Evolutionary conservation across 805 yeast genomes (phyloP).

Genomic region (Groenewaldozyma tartarivorans): DNA sequence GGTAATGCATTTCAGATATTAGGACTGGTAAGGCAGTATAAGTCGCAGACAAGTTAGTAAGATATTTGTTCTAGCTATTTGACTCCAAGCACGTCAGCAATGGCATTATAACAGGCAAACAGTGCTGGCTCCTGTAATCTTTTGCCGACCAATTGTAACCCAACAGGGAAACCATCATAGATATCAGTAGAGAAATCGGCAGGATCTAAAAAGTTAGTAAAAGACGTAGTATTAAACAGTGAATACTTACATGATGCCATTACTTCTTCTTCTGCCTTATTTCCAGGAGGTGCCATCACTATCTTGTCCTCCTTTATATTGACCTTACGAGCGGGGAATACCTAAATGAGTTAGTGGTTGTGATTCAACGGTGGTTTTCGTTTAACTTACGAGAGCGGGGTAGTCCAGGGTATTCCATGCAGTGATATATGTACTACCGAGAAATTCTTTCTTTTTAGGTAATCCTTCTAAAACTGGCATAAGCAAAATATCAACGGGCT

Average conservation of each 20-base stretch:
- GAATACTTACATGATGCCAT: constrained; percentile 8
- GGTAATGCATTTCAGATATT: too few species aligned
- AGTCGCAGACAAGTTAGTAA: too few species aligned
- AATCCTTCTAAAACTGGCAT: constrained; percentile 39
- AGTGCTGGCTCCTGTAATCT: constrained; percentile 49
- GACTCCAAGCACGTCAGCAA: not conserved
- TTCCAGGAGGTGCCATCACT: constrained; percentile 8
- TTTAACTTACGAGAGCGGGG: constrained; percentile 12
- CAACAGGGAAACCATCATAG: constrained; percentile 44
- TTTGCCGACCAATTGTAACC: constrained; percentile 46
- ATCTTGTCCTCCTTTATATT: constrained; percentile 34
- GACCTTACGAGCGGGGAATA: constrained; percentile 19
- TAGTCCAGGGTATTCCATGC: constrained; percentile 16
- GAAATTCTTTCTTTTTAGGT: constrained; percentile 6
- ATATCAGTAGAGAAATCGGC: constrained; percentile 21
- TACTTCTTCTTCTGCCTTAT: constrained; percentile 4
- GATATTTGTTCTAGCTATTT: too few species aligned
- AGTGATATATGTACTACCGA: constrained; percentile 5
- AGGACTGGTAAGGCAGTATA: too few species aligned
- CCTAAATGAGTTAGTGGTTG: not conserved
- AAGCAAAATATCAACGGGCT: constrained; percentile 38
- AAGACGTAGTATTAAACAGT: constrained; percentile 12
- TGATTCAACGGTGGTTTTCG: not conserved
- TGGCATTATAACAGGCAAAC: constrained; percentile 4
- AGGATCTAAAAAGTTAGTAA: constrained; percentile 30